Evolutionary conservation across 2,329 filamentous ascomycete species (phyloP).

Genomic region (Volutella citrinella): DNA sequence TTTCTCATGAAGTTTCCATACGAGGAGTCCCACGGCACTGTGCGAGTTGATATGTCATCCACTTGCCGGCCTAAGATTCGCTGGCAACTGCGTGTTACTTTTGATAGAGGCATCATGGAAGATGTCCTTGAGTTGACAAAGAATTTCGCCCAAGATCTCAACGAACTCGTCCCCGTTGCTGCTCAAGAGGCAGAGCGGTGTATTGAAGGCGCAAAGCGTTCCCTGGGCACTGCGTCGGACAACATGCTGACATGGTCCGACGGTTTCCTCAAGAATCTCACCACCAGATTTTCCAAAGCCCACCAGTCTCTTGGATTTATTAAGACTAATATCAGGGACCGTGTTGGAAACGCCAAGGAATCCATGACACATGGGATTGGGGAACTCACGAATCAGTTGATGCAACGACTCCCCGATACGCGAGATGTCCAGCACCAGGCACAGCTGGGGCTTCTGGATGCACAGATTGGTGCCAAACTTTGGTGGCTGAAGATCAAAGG

Average conservation of each 20-base stretch:
- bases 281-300: slow-evolving; percentile 16
- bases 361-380: slow-evolving; percentile 17
- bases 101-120: slow-evolving; percentile 48
- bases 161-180: slow-evolving; percentile 37
- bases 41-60: slow-evolving; percentile 57
- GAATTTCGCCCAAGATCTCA: slow-evolving; percentile 40
- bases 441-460: slow-evolving; percentile 45
- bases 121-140: slow-evolving; percentile 44
- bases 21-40: slow-evolving; percentile 54
- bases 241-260: slow-evolving; percentile 28
- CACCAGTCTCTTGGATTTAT: slow-evolving; percentile 21
- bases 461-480: slow-evolving; percentile 55
- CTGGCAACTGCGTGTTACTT: slow-evolving; percentile 59
- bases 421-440: slow-evolving; percentile 37
- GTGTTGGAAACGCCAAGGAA: slow-evolving; percentile 14
- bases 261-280: slow-evolving; percentile 22
- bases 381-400: slow-evolving; percentile 12
- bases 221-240: slow-evolving; percentile 29
- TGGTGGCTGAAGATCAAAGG: slow-evolving; percentile 55
- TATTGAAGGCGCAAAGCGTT: slow-evolving; percentile 32
- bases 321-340: slow-evolving; percentile 15
- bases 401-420: slow-evolving; percentile 17
- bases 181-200: slow-evolving; percentile 37
- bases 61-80: slow-evolving; percentile 58
- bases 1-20: slow-evolving; percentile 50